Conservation (phyloP, 176 grass and related monocot species). For the Musa beccarii region DNA sequence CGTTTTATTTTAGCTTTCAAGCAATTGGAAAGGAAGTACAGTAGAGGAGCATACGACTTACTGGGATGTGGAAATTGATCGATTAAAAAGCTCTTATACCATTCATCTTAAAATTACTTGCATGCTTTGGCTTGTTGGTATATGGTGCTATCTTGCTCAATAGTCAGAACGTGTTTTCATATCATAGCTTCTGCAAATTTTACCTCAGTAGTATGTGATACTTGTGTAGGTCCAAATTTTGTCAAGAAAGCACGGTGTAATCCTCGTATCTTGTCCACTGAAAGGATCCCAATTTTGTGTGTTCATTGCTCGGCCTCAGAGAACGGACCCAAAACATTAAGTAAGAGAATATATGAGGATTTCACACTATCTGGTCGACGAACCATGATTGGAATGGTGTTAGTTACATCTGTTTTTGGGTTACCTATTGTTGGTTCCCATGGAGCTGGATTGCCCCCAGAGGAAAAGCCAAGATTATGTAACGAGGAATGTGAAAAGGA, state of each 20-base stretch:
- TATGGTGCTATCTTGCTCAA: not conserved
- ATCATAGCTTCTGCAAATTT: not conserved
- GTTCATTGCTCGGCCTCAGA: conserved; percentile 24
- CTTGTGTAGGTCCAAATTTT: conserved; percentile 30
- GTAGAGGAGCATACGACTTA: not conserved
- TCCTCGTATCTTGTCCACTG: conserved; percentile 9
- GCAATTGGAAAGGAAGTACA: no score
- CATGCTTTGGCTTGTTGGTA: not conserved
- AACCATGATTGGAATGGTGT: conserved; percentile 32
- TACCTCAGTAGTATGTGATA: not conserved
- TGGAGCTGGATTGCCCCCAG: conserved; percentile 81
- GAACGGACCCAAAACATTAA: not conserved
- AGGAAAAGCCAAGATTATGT: conserved; percentile 86
- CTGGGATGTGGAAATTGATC: not conserved
- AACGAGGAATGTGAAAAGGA: conserved; percentile 59
- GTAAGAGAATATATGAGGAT: conserved; percentile 4
- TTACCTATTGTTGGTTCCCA: conserved; percentile 22
- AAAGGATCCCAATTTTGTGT: conserved; percentile 18
- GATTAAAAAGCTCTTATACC: not conserved
- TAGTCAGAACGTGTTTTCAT: not conserved
- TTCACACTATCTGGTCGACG: conserved; percentile 19
- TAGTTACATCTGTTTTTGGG: conserved; percentile 29
- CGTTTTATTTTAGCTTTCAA: no score
- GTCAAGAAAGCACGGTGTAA: conserved; percentile 22
- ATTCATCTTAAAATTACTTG: not conserved